Percentiles rank a stretch among this genome's conserved stretches.
Conservation (phyloP, 257 asterid species). For the Cruciata laevipes region DNA sequence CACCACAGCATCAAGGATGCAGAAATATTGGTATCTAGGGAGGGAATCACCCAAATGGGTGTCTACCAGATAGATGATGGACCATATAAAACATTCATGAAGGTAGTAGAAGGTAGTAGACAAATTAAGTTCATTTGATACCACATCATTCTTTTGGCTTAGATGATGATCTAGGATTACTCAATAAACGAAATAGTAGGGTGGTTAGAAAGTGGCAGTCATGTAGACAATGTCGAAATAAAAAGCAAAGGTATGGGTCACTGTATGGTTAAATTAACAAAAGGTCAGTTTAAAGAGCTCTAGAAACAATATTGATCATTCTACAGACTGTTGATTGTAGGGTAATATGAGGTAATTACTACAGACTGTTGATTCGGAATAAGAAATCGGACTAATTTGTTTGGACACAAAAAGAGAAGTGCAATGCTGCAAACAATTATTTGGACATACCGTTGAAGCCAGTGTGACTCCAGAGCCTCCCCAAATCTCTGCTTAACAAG, state of each 20-base stretch:
- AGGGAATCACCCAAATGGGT: neutral
- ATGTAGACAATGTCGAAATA: neutral
- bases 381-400: no score
- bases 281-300: neutral
- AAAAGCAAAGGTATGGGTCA: neutral
- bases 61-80: neutral
- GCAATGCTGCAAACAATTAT: conserved; percentile 11
- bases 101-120: no score
- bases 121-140: neutral
- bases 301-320: neutral
- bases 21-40: neutral
- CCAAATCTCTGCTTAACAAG: conserved; percentile 88
- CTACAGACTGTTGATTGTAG: neutral
- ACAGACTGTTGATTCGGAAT: neutral
- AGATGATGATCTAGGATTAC: neutral
- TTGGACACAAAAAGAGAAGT: conserved; percentile 8
- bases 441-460: conserved; percentile 69
- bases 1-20: neutral
- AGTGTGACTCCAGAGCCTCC: conserved; percentile 96
- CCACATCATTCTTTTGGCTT: neutral
- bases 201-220: neutral
- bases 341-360: neutral
- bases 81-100: neutral
- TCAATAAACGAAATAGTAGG: neutral
- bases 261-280: neutral